These are phyloP conservation scores for Kuraishia floccosa DNA, from an alignment of 805 yeast species.

Conservation along the genomic window DNA sequence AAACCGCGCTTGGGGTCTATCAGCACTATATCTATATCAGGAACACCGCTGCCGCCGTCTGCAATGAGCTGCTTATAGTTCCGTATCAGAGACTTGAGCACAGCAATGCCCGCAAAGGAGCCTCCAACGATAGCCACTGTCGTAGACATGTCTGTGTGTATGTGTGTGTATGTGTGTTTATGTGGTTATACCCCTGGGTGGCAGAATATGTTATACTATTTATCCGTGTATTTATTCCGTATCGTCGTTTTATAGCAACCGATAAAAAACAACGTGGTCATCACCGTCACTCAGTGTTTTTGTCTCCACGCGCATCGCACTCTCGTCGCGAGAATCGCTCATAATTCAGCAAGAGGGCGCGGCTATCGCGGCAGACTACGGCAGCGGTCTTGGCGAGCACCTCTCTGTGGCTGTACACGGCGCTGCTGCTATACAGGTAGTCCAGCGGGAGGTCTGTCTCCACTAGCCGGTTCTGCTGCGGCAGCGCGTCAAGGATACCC, in stretches of 20 bases:
- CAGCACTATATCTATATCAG: conserved; percentile 10
- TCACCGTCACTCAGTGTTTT: too few species aligned
- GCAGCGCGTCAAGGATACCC: conserved; percentile 19
- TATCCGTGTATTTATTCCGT: too few species aligned
- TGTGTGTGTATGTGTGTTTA: background rate
- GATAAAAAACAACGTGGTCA: too few species aligned
- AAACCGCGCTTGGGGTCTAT: conserved; percentile 29
- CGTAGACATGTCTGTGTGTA: conserved; percentile 3
- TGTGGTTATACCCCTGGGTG: too few species aligned
- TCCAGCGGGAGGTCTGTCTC: conserved; percentile 41
- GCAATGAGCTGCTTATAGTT: conserved; percentile 1
- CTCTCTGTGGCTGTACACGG: conserved; percentile 1
- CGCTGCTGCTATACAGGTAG: background rate
- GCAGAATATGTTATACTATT: too few species aligned
- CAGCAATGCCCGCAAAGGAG: conserved; percentile 4
- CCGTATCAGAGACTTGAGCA: conserved; percentile 1
- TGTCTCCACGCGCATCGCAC: too few species aligned
- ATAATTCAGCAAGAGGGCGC: too few species aligned
- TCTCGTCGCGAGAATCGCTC: too few species aligned
- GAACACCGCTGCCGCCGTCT: background rate
- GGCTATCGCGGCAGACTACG: too few species aligned
- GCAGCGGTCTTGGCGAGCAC: too few species aligned
- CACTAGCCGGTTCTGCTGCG: conserved; percentile 24
- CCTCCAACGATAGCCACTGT: conserved; percentile 3
- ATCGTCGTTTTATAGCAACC: too few species aligned